These are phyloP conservation scores for Fraxinus excelsior DNA, from an alignment of 257 asterid species.

Conservation along the genomic window DNA sequence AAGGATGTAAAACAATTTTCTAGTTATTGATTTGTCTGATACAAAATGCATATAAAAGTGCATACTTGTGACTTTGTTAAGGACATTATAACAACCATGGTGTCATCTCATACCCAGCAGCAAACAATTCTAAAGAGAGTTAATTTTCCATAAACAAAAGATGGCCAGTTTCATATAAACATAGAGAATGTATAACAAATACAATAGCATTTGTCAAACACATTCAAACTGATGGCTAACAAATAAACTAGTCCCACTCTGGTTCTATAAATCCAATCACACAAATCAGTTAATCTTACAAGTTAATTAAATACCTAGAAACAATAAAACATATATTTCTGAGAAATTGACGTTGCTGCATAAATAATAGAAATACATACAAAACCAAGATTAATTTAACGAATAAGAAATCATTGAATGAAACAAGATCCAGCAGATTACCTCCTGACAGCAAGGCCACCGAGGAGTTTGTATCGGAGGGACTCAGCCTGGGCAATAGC, in stretches of 20 bases:
- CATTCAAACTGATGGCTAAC: too few species aligned
- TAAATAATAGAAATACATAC: too few species aligned
- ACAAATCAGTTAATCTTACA: too few species aligned
- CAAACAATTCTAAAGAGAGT: neutral
- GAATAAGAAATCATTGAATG: too few species aligned
- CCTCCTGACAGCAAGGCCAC: conserved; percentile 12
- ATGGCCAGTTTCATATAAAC: neutral
- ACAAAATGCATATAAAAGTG: too few species aligned
- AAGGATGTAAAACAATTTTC: too few species aligned
- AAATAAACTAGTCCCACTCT: too few species aligned
- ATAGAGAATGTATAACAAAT: neutral
- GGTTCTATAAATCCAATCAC: too few species aligned
- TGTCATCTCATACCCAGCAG: neutral
- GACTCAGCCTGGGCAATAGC: neutral
- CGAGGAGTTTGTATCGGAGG: neutral
- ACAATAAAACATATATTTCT: too few species aligned
- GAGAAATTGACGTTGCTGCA: neutral
- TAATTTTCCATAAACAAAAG: neutral
- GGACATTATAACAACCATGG: too few species aligned
- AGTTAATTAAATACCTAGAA: neutral
- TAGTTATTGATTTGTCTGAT: neutral
- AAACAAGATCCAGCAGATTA: neutral
- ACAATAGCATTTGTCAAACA: too few species aligned
- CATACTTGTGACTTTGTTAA: too few species aligned
- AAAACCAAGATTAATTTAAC: neutral